Conservation (phyloP, 2,329 filamentous ascomycete genomes). For the Venturia asperata region DNA sequence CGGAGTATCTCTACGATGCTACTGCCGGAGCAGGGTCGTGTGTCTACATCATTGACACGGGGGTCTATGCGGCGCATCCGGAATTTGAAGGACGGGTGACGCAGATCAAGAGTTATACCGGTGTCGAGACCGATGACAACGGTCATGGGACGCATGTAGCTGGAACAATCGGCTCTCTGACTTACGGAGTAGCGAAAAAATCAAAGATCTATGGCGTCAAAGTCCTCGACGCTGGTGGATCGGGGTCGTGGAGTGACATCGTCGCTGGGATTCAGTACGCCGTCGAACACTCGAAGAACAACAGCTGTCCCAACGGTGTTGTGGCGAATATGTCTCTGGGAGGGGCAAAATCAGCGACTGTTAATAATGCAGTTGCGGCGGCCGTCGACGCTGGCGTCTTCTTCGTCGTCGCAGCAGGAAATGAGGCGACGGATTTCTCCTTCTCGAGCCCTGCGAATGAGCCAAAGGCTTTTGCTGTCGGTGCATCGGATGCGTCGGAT, state of each 20-base stretch:
- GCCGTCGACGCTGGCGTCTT: constrained; percentile 44
- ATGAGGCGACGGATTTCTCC: constrained; percentile 26
- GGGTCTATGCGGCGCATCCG: constrained; percentile 26
- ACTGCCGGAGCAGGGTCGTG: constrained; percentile 29
- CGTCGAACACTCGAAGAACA: constrained; percentile 10
- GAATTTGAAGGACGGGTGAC: constrained; percentile 27
- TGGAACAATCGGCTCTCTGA: constrained; percentile 54
- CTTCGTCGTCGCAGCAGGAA: constrained; percentile 51
- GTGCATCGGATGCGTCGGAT: constrained; percentile 16
- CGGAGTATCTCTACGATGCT: constrained; percentile 29
- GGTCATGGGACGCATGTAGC: constrained; percentile 60
- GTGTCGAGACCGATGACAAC: constrained; percentile 39
- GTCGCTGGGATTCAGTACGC: constrained; percentile 8
- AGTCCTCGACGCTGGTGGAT: constrained; percentile 11
- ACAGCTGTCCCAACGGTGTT: constrained; percentile 27
- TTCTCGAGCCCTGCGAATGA: constrained; percentile 15
- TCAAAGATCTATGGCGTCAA: constrained; percentile 52
- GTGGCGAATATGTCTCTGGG: constrained; percentile 53
- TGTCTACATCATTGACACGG: constrained; percentile 35
- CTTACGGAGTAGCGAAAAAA: constrained; percentile 57
- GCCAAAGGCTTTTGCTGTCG: constrained; percentile 19
- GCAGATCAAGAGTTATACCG: constrained; percentile 24
- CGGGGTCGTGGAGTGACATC: constrained; percentile 27
- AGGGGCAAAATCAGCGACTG: constrained; percentile 36
- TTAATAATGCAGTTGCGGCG: constrained; percentile 45